Conservation (phyloP, 176 grass and related monocot species). For the Oropetium thomaeum region DNA sequence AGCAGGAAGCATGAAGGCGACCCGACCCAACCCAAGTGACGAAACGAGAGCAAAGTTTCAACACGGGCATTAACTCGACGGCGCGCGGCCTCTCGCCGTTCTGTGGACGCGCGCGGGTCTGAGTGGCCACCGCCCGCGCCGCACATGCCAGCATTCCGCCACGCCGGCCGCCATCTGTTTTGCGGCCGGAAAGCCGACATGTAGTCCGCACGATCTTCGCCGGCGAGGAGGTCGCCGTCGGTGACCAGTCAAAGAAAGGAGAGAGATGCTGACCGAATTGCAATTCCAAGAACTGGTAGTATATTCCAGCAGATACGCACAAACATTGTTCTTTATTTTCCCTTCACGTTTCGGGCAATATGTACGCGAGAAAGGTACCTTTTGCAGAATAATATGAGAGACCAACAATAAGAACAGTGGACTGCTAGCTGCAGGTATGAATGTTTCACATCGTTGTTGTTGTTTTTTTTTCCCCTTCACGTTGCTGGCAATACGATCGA, state of each 20-base stretch:
- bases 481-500: too few relatives aligned
- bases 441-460: too few relatives aligned
- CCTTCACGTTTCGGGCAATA: neutral
- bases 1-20: neutral
- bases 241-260: neutral
- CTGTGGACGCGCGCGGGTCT: conserved; percentile 30
- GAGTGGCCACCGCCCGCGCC: conserved; percentile 4
- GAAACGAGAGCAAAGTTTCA: neutral
- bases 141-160: neutral
- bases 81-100: conserved; percentile 1
- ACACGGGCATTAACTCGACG: neutral
- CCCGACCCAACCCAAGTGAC: neutral
- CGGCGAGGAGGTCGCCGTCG: neutral
- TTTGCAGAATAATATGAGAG: neutral
- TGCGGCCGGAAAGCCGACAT: neutral
- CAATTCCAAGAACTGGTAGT: neutral
- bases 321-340: neutral
- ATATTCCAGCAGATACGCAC: neutral
- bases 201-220: neutral
- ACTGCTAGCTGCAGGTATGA: too few relatives aligned
- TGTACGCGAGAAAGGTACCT: neutral
- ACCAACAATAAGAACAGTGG: too few relatives aligned
- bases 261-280: conserved; percentile 1
- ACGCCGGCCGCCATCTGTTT: neutral
- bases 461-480: too few relatives aligned